These are phyloP conservation scores for Ceratobasidium sp. DNA, from an alignment of 1,284 basidiomycete genomes.

Conservation along the genomic window DNA sequence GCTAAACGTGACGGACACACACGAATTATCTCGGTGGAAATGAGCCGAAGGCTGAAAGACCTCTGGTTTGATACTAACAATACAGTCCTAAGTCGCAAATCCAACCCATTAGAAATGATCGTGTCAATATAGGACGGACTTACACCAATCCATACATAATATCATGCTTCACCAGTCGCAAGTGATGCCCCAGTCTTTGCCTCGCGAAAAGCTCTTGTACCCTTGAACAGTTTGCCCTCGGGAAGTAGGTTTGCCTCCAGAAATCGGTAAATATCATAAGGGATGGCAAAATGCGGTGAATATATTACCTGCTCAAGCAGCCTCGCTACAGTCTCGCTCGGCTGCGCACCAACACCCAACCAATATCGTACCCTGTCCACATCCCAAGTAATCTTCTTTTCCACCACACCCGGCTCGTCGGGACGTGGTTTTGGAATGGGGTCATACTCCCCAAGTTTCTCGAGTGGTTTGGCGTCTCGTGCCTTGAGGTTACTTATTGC, in stretches of 20 bases:
- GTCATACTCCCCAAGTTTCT: conserved; percentile 88
- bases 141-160: not conserved
- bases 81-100: not conserved
- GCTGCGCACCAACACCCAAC: conserved; percentile 84
- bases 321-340: conserved; percentile 78
- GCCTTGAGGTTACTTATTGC: conserved; percentile 79
- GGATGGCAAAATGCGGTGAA: not conserved
- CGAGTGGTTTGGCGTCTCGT: conserved; percentile 89
- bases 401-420: conserved; percentile 45
- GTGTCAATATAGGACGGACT: not conserved
- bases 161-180: not conserved
- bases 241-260: conserved; percentile 31
- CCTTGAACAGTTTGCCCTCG: conserved; percentile 27
- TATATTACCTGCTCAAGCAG: conserved; percentile 75
- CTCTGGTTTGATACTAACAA: not conserved
- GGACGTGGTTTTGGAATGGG: conserved; percentile 60
- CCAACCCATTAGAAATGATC: not conserved
- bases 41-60: not conserved
- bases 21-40: not conserved
- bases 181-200: not conserved
- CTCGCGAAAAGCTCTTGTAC: conserved; percentile 15
- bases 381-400: conserved; percentile 89
- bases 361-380: conserved; percentile 89
- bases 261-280: not conserved
- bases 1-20: not conserved